Base-by-base conservation (phyloP, 208 protist species). In the Trichomonas gallinae region DNA sequence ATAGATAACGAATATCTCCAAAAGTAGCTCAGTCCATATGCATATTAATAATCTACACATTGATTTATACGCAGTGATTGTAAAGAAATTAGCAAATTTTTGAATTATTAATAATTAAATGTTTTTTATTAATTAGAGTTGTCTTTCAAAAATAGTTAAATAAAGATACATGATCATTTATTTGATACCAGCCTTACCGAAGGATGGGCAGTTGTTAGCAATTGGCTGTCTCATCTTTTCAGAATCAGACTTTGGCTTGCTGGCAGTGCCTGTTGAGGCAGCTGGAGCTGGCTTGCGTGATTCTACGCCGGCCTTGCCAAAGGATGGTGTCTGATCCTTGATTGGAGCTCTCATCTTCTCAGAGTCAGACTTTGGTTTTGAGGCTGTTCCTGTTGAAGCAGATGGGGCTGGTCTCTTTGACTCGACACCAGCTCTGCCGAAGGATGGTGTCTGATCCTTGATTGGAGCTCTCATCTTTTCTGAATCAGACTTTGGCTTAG, bases 341-440 rank as follows among this genome's bases (percentile, higher is more conserved):
- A 89, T 89, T 89, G 83, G 83, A 10, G 36, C 42, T 89, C 83
- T 89, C 83, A 89, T 89, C 40, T 46, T 89, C 42, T 89, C 83
- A 44, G 83, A 89, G 48, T 89, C 83, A 48, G 83, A 46, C 1
- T 46, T 31, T 46, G 34, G 83, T 40, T 89, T 89, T 21, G 17
- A n/a, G n/a, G 83, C 40, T 34, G 83, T 44, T 34, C n/a, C 40
- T 21, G 83, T 89, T 31, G 83, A 44, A 48, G 83, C 36, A 44
- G 83, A 44, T 72, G 58, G 58, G 21, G 58, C 58, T 34, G 81
- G 26, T 31, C 21, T 44, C 40, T 89, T 45, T 45, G 83, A 89
- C 40, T 89, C 40, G n/a, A 89, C 40, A 89, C 83, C 83, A n/a
- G 23, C 83, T 31, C 23, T 45, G 17, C 83, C 83, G 40, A 87